Evolutionary conservation across 148 eudicot species (phyloP).

Genomic region (Simmondsia chinensis): DNA sequence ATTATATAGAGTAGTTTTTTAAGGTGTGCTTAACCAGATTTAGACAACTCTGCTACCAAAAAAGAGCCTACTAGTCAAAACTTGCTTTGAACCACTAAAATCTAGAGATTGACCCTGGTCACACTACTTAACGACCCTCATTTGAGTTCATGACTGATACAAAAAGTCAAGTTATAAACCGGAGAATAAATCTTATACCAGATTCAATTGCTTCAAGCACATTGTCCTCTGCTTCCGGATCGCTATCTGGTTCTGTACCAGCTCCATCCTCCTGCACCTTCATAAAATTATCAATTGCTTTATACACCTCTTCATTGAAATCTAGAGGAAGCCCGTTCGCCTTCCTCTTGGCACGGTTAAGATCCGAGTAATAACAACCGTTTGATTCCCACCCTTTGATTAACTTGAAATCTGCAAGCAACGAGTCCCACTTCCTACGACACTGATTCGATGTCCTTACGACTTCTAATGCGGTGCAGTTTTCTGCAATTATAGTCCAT

Average conservation of each 20-base stretch:
- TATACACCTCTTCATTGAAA: slow-evolving; percentile 37
- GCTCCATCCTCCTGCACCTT: slow-evolving; percentile 20
- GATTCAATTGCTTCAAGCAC: slow-evolving; percentile 10
- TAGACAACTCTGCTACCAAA: too few relatives aligned
- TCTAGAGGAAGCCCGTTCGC: slow-evolving; percentile 27
- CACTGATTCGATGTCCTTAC: slow-evolving; percentile 48
- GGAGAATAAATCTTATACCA: slow-evolving; percentile 17
- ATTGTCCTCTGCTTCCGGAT: slow-evolving; percentile 16
- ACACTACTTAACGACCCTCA: too few relatives aligned
- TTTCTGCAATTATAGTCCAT: slow-evolving; percentile 52
- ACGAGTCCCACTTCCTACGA: slow-evolving; percentile 54
- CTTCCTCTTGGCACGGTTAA: slow-evolving; percentile 19
- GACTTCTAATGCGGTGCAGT: slow-evolving; percentile 52
- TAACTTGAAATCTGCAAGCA: slow-evolving; percentile 28
- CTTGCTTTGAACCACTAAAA: too few relatives aligned
- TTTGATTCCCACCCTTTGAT: slow-evolving; percentile 23
- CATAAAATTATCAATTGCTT: slow-evolving; percentile 29
- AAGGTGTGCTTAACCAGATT: too few relatives aligned
- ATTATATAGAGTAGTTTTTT: too few relatives aligned
- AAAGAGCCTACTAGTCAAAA: too few relatives aligned
- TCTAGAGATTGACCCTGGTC: too few relatives aligned
- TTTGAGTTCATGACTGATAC: neutral
- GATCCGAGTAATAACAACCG: slow-evolving; percentile 28
- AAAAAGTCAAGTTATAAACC: neutral
- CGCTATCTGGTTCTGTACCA: slow-evolving; percentile 31